Evolutionary conservation across 257 asterid genomes (phyloP), one percentile per base, ranked within the genome.

Genomic region (Plectranthus barbatus): DNA sequence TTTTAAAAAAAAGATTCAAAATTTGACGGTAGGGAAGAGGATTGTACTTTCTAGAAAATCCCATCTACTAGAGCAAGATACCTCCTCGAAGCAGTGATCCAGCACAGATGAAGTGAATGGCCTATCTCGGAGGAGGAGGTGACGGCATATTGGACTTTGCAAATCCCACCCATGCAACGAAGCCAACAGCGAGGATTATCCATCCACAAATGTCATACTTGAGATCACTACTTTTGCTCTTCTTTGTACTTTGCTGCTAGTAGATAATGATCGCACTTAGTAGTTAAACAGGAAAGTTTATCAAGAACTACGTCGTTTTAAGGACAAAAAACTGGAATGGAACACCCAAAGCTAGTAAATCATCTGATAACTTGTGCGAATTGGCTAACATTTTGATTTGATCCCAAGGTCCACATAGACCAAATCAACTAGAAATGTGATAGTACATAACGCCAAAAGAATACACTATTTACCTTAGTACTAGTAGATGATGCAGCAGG

Each of bases 401-500:
- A 15, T 26, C 31, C 12, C 17, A 11, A 4, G 60, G 51, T 50
- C 19, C 7, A 50, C 15, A 1, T 20, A 5, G 24, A 9, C 12
- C 36, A 31, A 64, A 14, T 64, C 20, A n/a, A 39, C 40, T 64
- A 23, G 1, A 5, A 5, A 56, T 18, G 18, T 0, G 34, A 36
- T 2, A 2, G 36, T 31, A 17, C 15, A 31, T 31, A 31, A 31
- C 5, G 36, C 36, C 36, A 31, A 31, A 31, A 0, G 0, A 31
- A 0, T 31, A 31, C n/a, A n/a, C n/a, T n/a, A 31, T 23, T 62
- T 59, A 92, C 99, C 97, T 83, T 92, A 19, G 95, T 72, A 64
- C 83, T 76, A 40, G 86, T 56, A 50, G 97, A 78, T 11, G 95
- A 78, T 15, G 93, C 53, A 15, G 96, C 77, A 52, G 97, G 91